Evolutionary conservation across 441 rosid species (phyloP), one percentile per base, ranked within the genome.

Genomic region (Pelargonium cotyledonis): DNA sequence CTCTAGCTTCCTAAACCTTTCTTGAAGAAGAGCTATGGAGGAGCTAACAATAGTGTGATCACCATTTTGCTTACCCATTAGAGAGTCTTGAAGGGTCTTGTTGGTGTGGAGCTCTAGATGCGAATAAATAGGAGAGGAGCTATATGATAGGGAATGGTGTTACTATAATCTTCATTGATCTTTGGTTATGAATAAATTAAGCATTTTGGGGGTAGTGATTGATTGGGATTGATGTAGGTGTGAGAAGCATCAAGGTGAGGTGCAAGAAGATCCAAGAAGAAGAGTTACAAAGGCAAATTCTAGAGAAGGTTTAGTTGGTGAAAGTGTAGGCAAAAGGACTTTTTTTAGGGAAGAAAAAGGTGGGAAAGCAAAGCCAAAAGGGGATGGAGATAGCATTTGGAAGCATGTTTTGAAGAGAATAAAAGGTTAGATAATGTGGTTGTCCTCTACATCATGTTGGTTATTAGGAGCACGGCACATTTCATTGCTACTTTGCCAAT

Each of bases 11-110:
- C 80, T 81, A 65, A 88, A 88, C 71, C 94, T 82, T 70, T 86
- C 86, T 75, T 84, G 94, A 44, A 86, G 77, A 41, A 88, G 85
- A 43, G 91, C 95, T 23, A 88, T 85, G 40, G 95, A 88, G 69
- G 95, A 85, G 68, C 40, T 79, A 61, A 72, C 84, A 76, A 75
- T 15, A 10, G 79, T 72, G 18, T 81, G 72, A 65, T 86, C 85
- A 35, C 78, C 68, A 65, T 73, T 75, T 70, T 81, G 78, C 78
- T 84, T 84, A 15, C 85, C 83, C 90, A 85, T 85, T 26, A 65
- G 29, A 65, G 29, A 26, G 57, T 51, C 15, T 51, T 51, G 18
- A 11, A 51, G 57, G 57, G 57, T 47, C 14, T 55, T 16, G 53
- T 51, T 35, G 12, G 23, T 55, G 23, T 38, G 3, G 11, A 29